Percentiles rank a stretch among this genome's conserved stretches.
Evolutionary conservation across 176 grass and related monocot species (phyloP).

Genomic region (Panicum miliaceum): DNA sequence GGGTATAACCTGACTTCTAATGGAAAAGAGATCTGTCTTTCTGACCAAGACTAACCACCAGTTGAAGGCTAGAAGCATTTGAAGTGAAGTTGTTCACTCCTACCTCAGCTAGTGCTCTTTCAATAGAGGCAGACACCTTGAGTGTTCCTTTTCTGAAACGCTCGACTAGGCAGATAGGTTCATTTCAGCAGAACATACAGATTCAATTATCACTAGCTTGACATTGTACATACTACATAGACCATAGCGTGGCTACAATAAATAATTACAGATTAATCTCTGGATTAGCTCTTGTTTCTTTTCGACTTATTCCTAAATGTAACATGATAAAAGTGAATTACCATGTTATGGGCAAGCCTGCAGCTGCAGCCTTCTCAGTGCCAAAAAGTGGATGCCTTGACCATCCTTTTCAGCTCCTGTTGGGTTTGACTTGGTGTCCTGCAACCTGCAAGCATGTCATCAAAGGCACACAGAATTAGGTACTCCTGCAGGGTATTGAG

Average conservation of each 20-base stretch:
- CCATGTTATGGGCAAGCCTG: neutral
- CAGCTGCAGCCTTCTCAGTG: slow-evolving; percentile 1
- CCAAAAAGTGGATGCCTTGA: slow-evolving; percentile 26
- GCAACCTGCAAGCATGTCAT: slow-evolving; percentile 39
- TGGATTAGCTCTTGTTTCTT: neutral
- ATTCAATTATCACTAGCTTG: neutral
- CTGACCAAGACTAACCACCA: slow-evolving; percentile 39
- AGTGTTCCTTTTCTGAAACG: slow-evolving; percentile 30
- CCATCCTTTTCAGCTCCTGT: slow-evolving; percentile 16
- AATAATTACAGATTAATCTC: slow-evolving; percentile 16
- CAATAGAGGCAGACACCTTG: slow-evolving; percentile 24
- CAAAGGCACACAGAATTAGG: slow-evolving; percentile 45
- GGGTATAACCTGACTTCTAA: slow-evolving; percentile 21
- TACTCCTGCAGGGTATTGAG: slow-evolving; percentile 19
- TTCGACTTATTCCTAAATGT: slow-evolving; percentile 22
- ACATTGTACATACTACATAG: slow-evolving; percentile 41
- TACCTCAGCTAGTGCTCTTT: slow-evolving; percentile 25
- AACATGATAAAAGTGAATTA: slow-evolving; percentile 1
- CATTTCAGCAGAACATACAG: slow-evolving; percentile 20
- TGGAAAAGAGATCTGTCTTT: slow-evolving; percentile 32
- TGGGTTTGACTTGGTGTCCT: slow-evolving; percentile 32
- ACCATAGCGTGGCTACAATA: neutral
- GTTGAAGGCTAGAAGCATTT: slow-evolving; percentile 36
- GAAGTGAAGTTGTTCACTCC: slow-evolving; percentile 35
- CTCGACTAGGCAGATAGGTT: slow-evolving; percentile 21